Conservation (phyloP, 202 grass and related monocot genomes). For the Panicum hallii region DNA sequence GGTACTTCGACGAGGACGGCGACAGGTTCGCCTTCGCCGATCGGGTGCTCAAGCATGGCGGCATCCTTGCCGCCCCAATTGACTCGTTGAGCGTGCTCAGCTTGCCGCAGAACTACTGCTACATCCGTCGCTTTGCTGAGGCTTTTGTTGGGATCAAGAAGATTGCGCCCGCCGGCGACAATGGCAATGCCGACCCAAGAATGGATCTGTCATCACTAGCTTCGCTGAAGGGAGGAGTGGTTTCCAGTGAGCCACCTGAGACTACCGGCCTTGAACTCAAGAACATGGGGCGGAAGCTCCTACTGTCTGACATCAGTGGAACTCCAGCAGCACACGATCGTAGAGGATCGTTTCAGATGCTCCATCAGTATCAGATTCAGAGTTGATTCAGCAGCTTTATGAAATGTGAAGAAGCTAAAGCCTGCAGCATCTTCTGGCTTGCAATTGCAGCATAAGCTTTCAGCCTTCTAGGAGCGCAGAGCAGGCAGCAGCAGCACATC, state of each 20-base stretch:
- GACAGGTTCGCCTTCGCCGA: slow-evolving; percentile 62
- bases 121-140: slow-evolving; percentile 40
- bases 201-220: neutral
- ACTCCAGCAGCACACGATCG: too few relatives aligned
- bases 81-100: slow-evolving; percentile 44
- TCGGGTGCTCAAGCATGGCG: slow-evolving; percentile 63
- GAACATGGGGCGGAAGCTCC: slow-evolving; percentile 33
- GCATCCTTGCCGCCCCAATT: slow-evolving; percentile 54
- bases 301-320: slow-evolving; percentile 4
- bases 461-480: slow-evolving; percentile 12
- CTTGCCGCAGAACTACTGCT: slow-evolving; percentile 70
- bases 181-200: neutral
- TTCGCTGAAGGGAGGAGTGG: slow-evolving; percentile 39
- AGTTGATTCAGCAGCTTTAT: slow-evolving; percentile 50
- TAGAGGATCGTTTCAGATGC: neutral
- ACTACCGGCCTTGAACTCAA: neutral
- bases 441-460: slow-evolving; percentile 16
- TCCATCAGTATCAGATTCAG: slow-evolving; percentile 19
- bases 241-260: slow-evolving; percentile 25
- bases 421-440: slow-evolving; percentile 12
- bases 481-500: neutral
- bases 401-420: slow-evolving; percentile 44
- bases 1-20: slow-evolving; percentile 47
- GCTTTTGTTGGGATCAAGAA: slow-evolving; percentile 73
- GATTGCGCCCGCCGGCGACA: slow-evolving; percentile 18